Base-by-base conservation (phyloP, 1,139 yeast species). In the Candida glucosophila region DNA sequence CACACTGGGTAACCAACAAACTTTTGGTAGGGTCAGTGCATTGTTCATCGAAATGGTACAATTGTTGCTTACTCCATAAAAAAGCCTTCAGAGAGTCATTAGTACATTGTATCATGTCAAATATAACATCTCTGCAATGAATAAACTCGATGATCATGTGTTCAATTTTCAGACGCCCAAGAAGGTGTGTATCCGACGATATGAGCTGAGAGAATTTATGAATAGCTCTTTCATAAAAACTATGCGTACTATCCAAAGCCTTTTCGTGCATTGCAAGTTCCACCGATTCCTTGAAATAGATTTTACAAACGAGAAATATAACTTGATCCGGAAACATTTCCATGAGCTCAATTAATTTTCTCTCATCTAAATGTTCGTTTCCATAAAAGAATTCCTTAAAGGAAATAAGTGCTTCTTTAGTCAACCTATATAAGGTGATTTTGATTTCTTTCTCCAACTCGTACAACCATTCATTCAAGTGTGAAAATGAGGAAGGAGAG, bases 401-500 rank as follows among this genome's bases (percentile, higher is more conserved):
- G 7, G 12, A 10, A 8, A 8, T 6, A 27, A 23, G 25, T 24
- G 19, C 12, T 19, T 5, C 26, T 23, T 25, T 43, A 34, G 5
- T 17, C 19, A 53, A 35, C 0, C 24, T 29, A 0, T 76, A 56
- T 7, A 85, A 41, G 0, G 92, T 58, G 2, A 43, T 22, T 28
- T 60, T 69, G 6, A 77, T 55, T 34, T 67, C 73, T 0, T 40
- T 28, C 27, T 86, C 95, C 6, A 88, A 51, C 11, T 55, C 61
- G 5, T 46, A 39, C 29, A 88, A 52, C 92, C 94, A 80, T 21
- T 75, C 80, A 19, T 74, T 62, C 15, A 77, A 55, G 22, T 63
- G 50, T 1, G 69, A 58, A 29, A 44, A 48, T 20, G 61, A 56
- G 1, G 50, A 49, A 12, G 74, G 41, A 0, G 71, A 57, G 1